Evolutionary conservation across 1,139 yeast species (phyloP).

Genomic region (Casaregolazyma lundiana): DNA sequence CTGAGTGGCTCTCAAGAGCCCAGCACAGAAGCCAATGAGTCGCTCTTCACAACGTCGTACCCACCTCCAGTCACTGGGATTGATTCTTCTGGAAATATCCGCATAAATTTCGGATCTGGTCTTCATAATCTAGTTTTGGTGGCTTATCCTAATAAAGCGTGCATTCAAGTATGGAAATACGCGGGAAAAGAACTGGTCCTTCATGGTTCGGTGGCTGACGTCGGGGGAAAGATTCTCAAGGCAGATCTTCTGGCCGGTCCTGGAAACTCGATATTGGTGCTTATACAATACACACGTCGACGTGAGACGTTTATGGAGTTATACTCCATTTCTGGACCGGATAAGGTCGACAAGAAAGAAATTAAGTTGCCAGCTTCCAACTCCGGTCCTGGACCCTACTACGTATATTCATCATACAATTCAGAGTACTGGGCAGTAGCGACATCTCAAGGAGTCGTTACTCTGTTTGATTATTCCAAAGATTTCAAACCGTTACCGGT

Average conservation of each 20-base stretch:
- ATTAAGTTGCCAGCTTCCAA: conserved; percentile 26
- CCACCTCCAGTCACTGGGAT: conserved; percentile 15
- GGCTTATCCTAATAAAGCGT: conserved; percentile 14
- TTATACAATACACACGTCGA: conserved; percentile 21
- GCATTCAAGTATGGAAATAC: conserved; percentile 25
- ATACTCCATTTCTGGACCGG: conserved; percentile 15
- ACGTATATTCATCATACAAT: conserved; percentile 11
- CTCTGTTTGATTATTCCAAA: neutral
- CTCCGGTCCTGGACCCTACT: conserved; percentile 26
- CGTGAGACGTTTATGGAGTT: conserved; percentile 19
- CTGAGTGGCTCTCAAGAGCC: too few species aligned
- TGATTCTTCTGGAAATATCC: conserved; percentile 4
- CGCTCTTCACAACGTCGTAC: neutral
- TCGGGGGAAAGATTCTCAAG: conserved; percentile 21
- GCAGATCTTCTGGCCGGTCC: conserved; percentile 9
- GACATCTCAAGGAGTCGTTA: conserved; percentile 7
- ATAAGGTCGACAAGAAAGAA: conserved; percentile 16
- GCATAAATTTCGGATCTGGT: conserved; percentile 16
- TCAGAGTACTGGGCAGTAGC: conserved; percentile 10
- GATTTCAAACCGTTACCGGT: conserved; percentile 16
- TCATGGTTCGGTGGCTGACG: conserved; percentile 21
- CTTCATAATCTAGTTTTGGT: conserved; percentile 18
- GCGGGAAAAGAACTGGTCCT: conserved; percentile 18
- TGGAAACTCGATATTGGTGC: conserved; percentile 9
- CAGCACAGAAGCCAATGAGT: neutral